Evolutionary conservation across 352 stramenopile genomes (phyloP), one percentile per base, ranked within the genome.

Genomic region (Pythium apleroticum): DNA sequence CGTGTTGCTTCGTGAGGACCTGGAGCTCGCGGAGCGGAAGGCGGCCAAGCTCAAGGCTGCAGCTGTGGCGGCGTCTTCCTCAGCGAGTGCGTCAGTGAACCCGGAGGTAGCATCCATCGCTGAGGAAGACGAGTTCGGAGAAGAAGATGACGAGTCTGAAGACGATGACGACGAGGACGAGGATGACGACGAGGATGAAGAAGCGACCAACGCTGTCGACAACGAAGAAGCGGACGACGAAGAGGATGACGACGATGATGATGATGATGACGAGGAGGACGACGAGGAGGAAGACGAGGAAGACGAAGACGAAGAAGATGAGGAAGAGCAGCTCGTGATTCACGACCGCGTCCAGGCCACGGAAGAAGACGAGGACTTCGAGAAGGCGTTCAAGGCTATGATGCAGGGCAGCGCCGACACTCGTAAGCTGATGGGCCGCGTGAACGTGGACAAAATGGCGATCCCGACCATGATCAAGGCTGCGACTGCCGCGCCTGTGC

Each of bases 281-380:
- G 90, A 93, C 0, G 81, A 92, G 0, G 75, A 87, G 0, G 82
- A 90, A 0, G 81, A 92, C 0, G 76, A 87, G 0, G 80, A 86
- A 0, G 75, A 90, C 0, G 78, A 83, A 3, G 82, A 88, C 30
- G 77, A 86, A 3, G 86, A 91, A 9, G 84, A 94, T 0, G 86
- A 93, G 74, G 90, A 96, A 48, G 90, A 93, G 63, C 78, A 95
- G 35, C 76, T 97, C 52, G 94, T 98, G 54, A 91, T 91, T 45
- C 82, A 91, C 50, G 84, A 95, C 52, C 83, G 84, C 33, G 75
- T 87, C 43, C 78, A 88, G 41, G 81, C 78, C 63, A 92, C 75
- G 14, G 84, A 90, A 53, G 88, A 96, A 62, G 88, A 96, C 71
- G 86, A 95, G 4, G 84, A 85, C 48, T 96, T 96, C 58, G 87